Percentiles rank a stretch among this genome's conserved stretches.
Evolutionary conservation across 352 stramenopile species (phyloP).

Genomic region (Phytopythium oedochilum): DNA sequence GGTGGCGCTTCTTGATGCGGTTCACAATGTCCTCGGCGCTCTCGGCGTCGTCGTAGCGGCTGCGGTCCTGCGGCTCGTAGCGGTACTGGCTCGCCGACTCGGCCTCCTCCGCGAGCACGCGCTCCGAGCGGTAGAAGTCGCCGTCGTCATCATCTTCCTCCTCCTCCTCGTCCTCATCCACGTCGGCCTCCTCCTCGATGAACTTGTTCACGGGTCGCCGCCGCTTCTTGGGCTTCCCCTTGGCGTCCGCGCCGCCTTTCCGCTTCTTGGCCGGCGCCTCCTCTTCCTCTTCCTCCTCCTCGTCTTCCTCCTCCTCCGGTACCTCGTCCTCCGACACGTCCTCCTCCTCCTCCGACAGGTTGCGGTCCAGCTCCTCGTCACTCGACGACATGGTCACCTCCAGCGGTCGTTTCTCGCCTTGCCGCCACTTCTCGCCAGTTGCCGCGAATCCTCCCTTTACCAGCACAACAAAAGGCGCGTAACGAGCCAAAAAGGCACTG

Average conservation of each 20-base stretch:
- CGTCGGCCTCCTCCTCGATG: conserved; percentile 86
- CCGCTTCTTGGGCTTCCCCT: conserved; percentile 82
- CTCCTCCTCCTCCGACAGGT: conserved; percentile 78
- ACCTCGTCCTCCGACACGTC: conserved; percentile 72
- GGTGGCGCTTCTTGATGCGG: conserved; percentile 85
- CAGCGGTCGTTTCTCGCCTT: conserved; percentile 4
- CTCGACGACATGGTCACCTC: conserved; percentile 71
- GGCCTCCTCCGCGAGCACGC: conserved; percentile 71
- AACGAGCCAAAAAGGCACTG: background rate
- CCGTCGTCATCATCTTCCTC: conserved; percentile 80
- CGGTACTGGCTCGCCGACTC: conserved; percentile 56
- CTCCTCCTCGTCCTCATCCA: conserved; percentile 85
- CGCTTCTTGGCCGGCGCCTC: conserved; percentile 63
- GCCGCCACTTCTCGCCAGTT: background rate
- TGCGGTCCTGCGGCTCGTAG: conserved; percentile 75
- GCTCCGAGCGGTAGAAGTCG: conserved; percentile 75
- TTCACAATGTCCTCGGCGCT: conserved; percentile 84
- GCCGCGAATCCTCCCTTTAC: background rate
- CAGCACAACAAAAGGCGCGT: background rate
- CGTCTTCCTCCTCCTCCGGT: conserved; percentile 64
- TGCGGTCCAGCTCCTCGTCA: conserved; percentile 81
- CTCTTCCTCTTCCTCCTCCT: conserved; percentile 29
- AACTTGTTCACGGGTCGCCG: conserved; percentile 86
- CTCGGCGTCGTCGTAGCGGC: conserved; percentile 72
- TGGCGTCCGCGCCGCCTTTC: conserved; percentile 47